Percentiles rank a stretch among this genome's conserved stretches.
Evolutionary conservation across 768 basidiomycete genomes (phyloP).

Genomic region (Termitomyces sp.): DNA sequence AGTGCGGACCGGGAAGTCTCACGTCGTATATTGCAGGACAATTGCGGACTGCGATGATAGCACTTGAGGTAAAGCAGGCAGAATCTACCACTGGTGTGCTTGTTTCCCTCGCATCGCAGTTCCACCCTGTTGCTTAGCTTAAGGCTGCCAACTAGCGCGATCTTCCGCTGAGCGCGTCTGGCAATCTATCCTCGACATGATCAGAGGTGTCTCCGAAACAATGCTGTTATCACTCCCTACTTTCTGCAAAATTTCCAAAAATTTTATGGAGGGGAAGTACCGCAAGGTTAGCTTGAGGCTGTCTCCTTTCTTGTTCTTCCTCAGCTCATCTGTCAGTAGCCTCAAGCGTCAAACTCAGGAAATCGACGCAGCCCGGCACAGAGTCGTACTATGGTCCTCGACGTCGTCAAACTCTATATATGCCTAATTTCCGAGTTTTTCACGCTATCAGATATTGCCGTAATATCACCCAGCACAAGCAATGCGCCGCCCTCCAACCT

Average conservation of each 20-base stretch:
- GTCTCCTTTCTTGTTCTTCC: neutral
- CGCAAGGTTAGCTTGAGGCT: slow-evolving; percentile 54
- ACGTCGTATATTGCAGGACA: slow-evolving; percentile 45
- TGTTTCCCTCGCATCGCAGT: neutral
- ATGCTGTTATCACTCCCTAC: slow-evolving; percentile 81
- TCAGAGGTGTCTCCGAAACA: slow-evolving; percentile 84
- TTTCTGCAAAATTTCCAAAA: slow-evolving; percentile 91
- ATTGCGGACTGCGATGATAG: slow-evolving; percentile 53
- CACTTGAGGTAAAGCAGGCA: slow-evolving; percentile 57
- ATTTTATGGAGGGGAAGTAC: slow-evolving; percentile 91
- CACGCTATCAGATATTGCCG: slow-evolving; percentile 69
- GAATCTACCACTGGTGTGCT: slow-evolving; percentile 57
- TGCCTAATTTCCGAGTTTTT: slow-evolving; percentile 78
- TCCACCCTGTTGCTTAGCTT: neutral
- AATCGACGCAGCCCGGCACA: slow-evolving; percentile 77
- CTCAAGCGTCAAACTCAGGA: slow-evolving; percentile 27
- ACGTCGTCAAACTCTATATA: slow-evolving; percentile 76
- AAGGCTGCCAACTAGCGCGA: slow-evolving; percentile 41
- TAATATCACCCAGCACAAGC: slow-evolving; percentile 45
- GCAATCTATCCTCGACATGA: slow-evolving; percentile 72
- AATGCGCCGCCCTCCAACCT: slow-evolving; percentile 45
- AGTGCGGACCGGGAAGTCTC: slow-evolving; percentile 32
- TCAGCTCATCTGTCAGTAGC: slow-evolving; percentile 12
- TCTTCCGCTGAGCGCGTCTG: slow-evolving; percentile 74
- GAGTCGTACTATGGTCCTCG: slow-evolving; percentile 77